Evolutionary conservation across 306 rosid species (phyloP).

Genomic region (Prinsepia uniflora): DNA sequence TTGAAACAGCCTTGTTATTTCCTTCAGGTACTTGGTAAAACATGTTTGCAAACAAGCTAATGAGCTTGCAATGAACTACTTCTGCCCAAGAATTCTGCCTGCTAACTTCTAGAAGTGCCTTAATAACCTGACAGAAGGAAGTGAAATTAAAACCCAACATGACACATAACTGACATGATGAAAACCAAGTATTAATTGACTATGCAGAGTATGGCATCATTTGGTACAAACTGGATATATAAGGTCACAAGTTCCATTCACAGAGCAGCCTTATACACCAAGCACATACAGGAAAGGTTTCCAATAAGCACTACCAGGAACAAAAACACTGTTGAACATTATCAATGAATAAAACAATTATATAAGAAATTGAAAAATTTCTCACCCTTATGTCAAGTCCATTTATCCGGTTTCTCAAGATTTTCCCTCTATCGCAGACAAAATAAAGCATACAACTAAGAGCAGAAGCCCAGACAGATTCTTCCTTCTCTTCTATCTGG

Average conservation of each 20-base stretch:
- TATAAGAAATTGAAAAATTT: neutral
- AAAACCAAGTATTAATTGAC: conserved; percentile 1
- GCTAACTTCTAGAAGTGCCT: conserved; percentile 66
- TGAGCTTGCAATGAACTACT: conserved; percentile 87
- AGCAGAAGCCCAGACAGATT: conserved; percentile 97
- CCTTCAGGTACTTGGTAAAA: conserved; percentile 76
- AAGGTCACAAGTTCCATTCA: neutral
- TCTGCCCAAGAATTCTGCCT: conserved; percentile 94
- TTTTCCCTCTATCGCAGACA: conserved; percentile 90
- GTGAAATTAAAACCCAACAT: conserved; percentile 31
- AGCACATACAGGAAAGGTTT: neutral
- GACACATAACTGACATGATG: conserved; percentile 20
- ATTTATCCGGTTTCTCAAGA: conserved; percentile 68
- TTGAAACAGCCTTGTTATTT: conserved; percentile 32
- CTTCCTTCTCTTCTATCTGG: conserved; percentile 90
- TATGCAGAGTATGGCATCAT: neutral
- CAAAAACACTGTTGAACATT: neutral
- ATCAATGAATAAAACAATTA: neutral
- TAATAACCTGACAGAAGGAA: conserved; percentile 58
- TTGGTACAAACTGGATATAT: neutral
- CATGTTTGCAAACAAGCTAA: conserved; percentile 89
- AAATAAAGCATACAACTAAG: conserved; percentile 97
- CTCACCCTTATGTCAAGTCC: conserved; percentile 99
- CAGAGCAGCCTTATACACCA: neutral
- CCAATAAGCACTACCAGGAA: neutral